Percentiles rank a stretch among this genome's conserved stretches.
Conservation (phyloP, 352 stramenopile species). For the Phytophthora citrophthora region DNA sequence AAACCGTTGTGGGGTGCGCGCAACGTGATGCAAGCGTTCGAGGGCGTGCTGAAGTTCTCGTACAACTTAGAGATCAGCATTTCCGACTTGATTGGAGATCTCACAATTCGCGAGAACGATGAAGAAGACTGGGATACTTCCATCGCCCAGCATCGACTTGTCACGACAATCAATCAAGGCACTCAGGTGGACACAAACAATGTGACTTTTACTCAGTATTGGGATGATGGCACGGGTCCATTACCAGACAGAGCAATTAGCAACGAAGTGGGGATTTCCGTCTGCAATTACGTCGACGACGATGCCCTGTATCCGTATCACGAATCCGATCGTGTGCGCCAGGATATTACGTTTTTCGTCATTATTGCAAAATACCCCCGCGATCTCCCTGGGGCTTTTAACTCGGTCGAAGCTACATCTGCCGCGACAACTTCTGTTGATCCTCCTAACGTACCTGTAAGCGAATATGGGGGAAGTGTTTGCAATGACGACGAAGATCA, state of each 20-base stretch:
- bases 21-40: slow-evolving; percentile 45
- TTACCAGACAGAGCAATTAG: slow-evolving; percentile 8
- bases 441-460: slow-evolving; percentile 1
- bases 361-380: slow-evolving; percentile 33
- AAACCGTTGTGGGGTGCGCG: slow-evolving; percentile 38
- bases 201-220: slow-evolving; percentile 42
- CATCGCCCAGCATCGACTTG: slow-evolving; percentile 44
- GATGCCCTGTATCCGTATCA: slow-evolving; percentile 60
- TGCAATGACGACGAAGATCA: slow-evolving; percentile 2
- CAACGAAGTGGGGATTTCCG: slow-evolving; percentile 38
- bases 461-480: background rate
- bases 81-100: slow-evolving; percentile 41
- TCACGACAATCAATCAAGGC: slow-evolving; percentile 29
- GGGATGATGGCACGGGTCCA: slow-evolving; percentile 24
- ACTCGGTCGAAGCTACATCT: background rate
- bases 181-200: slow-evolving; percentile 52
- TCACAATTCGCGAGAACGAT: slow-evolving; percentile 53
- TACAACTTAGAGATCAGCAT: slow-evolving; percentile 57
- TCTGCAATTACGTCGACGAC: slow-evolving; percentile 54
- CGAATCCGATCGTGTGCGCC: slow-evolving; percentile 37
- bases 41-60: slow-evolving; percentile 48
- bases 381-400: slow-evolving; percentile 8
- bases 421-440: background rate
- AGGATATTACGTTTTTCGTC: slow-evolving; percentile 55
- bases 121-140: slow-evolving; percentile 35